phyloP scores from a whole-genome alignment of 805 yeast species.

The Jamesozyma rosinii region DNA sequence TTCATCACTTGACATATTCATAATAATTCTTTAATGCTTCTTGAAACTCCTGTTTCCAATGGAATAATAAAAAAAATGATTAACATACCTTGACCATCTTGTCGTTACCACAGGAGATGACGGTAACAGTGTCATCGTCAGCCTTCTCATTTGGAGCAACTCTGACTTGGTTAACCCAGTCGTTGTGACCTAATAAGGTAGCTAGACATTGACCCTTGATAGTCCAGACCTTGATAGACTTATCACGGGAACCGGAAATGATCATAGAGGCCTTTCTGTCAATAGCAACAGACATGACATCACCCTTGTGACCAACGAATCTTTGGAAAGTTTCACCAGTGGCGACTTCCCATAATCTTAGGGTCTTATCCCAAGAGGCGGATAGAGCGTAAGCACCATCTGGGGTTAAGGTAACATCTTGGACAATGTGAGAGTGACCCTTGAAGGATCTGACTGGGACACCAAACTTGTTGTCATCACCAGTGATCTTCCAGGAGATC shows the following conservation, averaged over 20 bases:
- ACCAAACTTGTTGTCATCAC: slow-evolving; percentile 96
- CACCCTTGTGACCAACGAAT: slow-evolving; percentile 96
- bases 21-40: background rate
- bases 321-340: slow-evolving; percentile 90
- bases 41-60: background rate
- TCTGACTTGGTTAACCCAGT: slow-evolving; percentile 98
- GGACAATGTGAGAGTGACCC: slow-evolving; percentile 99
- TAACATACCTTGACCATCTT: slow-evolving; percentile 95
- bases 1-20: slow-evolving; percentile 52
- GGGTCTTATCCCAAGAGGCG: slow-evolving; percentile 98
- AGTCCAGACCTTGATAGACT: slow-evolving; percentile 99
- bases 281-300: slow-evolving; percentile 93
- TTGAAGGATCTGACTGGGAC: slow-evolving; percentile 92
- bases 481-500: slow-evolving; percentile 94
- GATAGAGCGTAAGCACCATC: slow-evolving; percentile 97
- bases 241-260: slow-evolving; percentile 98
- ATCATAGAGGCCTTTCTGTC: slow-evolving; percentile 95
- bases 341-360: slow-evolving; percentile 95
- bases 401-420: slow-evolving; percentile 94
- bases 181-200: slow-evolving; percentile 91
- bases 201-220: slow-evolving; percentile 94
- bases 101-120: slow-evolving; percentile 98
- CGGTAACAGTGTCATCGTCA: slow-evolving; percentile 51
- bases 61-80: slow-evolving; percentile 4
- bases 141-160: slow-evolving; percentile 63